Base-by-base conservation (phyloP, 257 asterid genomes). In the Mentha longifolia region DNA sequence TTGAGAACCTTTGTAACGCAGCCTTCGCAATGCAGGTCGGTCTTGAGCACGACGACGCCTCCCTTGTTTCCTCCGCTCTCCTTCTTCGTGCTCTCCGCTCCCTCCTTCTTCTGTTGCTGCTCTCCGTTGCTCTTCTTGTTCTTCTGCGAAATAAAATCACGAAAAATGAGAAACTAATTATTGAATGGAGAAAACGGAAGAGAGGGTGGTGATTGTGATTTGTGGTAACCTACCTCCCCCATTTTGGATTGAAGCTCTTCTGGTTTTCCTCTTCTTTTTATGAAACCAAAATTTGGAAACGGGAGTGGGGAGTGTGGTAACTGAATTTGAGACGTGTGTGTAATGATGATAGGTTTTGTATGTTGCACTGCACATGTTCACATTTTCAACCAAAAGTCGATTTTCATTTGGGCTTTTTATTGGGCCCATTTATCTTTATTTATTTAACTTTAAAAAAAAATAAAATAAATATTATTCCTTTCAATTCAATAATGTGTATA, bases 1-100 rank as follows among this genome's bases (percentile, higher is more conserved):
- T 82, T 91, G 39, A 84, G 25, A 25, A 91, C 75, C 49, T 86
- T 89, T 9, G 83, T 70, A 22, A 84, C 87, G 70, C 98, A 93
- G 35, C 95, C 98, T 7, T 87, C 88, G 35, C 98, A 93, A 55
- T 93, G 97, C 75, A 93, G 80, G 39, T 93, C 94, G 2, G 85
- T 73, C 58, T 91, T 93, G 73, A 89, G 71, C 63, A 88, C 84
- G 9, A 89, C 87, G 51, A 83, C 80, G 54, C 52, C 52, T 57
- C 16, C 76, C 66, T 71, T 81, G 30, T 64, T 56, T 15, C 62
- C 72, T 0, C 45, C 75, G 3, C 25, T 76, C n/a, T 58, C 74
- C 5, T 65, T 68, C 62, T 80, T 81, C 70, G 78, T 87, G 47
- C 52, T 71, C 39, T 74, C 73, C 8, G 30, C 43, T 25, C 19